phyloP scores from a whole-genome alignment of 768 basidiomycete species.

The Paxillus rubicundulus region DNA sequence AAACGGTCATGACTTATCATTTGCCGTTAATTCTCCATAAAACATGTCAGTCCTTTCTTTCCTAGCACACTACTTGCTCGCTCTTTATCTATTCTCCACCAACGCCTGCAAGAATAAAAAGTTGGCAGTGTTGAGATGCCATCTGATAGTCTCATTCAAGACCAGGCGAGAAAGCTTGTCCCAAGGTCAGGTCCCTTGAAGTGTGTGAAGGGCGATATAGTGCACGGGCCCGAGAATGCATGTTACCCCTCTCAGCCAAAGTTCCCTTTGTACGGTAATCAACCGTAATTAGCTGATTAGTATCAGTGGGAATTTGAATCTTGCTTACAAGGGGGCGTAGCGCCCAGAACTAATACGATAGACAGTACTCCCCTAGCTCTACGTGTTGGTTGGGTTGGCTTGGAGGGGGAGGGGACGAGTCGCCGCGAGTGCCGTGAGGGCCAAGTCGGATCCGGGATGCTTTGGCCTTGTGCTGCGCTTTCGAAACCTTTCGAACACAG shows the following conservation, averaged over 20 bases:
- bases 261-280: background rate
- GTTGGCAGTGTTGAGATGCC: slow-evolving; percentile 15
- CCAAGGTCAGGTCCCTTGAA: background rate
- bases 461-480: slow-evolving; percentile 5
- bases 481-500: background rate
- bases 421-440: background rate
- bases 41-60: background rate
- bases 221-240: background rate
- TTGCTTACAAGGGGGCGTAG: too few species aligned
- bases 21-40: background rate
- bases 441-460: slow-evolving; percentile 5
- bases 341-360: too few species aligned
- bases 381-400: too few species aligned
- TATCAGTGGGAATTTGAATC: too few species aligned
- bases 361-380: too few species aligned
- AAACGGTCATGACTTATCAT: background rate
- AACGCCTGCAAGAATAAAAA: background rate
- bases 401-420: too few species aligned
- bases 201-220: slow-evolving; percentile 12
- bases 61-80: background rate
- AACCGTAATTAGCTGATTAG: background rate
- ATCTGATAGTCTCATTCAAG: background rate
- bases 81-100: slow-evolving; percentile 1
- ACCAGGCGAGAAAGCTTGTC: background rate
- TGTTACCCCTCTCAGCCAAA: background rate